Evolutionary conservation across 768 basidiomycete genomes (phyloP).

Genomic region (Russula olivacea): DNA sequence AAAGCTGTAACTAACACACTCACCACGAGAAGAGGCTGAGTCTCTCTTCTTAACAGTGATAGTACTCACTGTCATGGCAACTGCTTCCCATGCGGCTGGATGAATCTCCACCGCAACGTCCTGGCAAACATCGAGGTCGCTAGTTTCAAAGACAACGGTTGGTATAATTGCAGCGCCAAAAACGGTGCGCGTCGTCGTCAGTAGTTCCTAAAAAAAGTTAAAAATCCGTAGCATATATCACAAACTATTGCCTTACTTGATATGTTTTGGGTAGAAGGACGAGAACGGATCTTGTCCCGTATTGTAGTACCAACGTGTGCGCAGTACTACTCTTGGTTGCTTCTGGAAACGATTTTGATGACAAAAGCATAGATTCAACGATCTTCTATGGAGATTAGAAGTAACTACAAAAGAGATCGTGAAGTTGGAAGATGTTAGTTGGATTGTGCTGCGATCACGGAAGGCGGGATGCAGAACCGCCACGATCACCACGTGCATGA

Average conservation of each 20-base stretch:
- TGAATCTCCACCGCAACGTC: constrained; percentile 18
- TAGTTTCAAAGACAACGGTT: constrained; percentile 15
- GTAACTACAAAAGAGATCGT: not conserved
- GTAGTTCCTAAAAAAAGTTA: constrained; percentile 4
- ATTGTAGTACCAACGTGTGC: constrained; percentile 7
- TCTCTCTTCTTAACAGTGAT: not conserved
- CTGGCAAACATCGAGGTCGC: constrained; percentile 19
- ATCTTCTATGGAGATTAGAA: not conserved
- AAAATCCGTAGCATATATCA: not conserved
- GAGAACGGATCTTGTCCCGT: constrained; percentile 7
- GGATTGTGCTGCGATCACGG: not conserved
- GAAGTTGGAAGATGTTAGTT: not conserved
- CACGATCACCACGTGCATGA: not conserved
- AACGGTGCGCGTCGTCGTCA: not conserved
- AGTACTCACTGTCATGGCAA: constrained; percentile 8
- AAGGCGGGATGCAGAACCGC: not conserved
- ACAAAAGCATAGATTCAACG: constrained; percentile 9
- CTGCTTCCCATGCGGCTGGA: constrained; percentile 15
- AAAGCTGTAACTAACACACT: not conserved
- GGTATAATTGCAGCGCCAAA: not conserved
- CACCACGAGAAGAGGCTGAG: not conserved
- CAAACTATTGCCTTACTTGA: not conserved
- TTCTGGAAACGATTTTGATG: constrained; percentile 11
- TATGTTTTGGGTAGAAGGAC: constrained; percentile 15
- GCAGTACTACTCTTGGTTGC: not conserved